phyloP scores from a whole-genome alignment of 371 early-diverging fungal genomes.

The Circinella minor region DNA sequence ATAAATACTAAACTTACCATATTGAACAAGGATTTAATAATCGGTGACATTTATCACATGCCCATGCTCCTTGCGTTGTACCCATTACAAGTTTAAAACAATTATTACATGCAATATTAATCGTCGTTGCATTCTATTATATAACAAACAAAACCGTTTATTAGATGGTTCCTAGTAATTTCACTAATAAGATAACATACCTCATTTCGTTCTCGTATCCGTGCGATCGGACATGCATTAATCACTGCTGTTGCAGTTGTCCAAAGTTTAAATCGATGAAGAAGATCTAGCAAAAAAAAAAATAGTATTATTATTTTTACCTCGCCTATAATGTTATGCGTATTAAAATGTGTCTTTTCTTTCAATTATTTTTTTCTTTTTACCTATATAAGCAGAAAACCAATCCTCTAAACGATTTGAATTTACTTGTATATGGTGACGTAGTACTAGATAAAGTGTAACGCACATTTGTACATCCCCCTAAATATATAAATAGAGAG shows the following conservation, averaged over 20 bases:
- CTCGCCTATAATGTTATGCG: no score
- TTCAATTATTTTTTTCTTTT: neutral
- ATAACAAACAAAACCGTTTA: neutral
- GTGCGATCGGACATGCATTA: constrained; percentile 59
- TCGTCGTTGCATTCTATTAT: constrained; percentile 71
- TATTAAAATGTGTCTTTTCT: neutral
- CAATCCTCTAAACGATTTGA: constrained; percentile 65
- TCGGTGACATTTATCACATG: constrained; percentile 75
- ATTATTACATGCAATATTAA: constrained; percentile 73
- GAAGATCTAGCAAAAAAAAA: constrained; percentile 54
- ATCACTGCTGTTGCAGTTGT: constrained; percentile 69
- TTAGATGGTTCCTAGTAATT: no score
- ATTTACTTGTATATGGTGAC: constrained; percentile 49
- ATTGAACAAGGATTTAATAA: constrained; percentile 72
- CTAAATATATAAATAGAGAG: constrained; percentile 17
- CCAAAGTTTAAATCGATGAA: constrained; percentile 81
- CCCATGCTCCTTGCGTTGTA: constrained; percentile 65
- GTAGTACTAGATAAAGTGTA: constrained; percentile 69
- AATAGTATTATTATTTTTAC: neutral
- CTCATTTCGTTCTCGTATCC: constrained; percentile 62
- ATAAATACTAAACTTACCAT: constrained; percentile 52
- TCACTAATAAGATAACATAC: constrained; percentile 31
- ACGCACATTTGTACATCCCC: constrained; percentile 90
- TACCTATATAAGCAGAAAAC: constrained; percentile 78
- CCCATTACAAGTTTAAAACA: constrained; percentile 72